These are phyloP conservation scores for Camelina sativa DNA, from an alignment of 345 rosid genomes.

Conservation along the genomic window DNA sequence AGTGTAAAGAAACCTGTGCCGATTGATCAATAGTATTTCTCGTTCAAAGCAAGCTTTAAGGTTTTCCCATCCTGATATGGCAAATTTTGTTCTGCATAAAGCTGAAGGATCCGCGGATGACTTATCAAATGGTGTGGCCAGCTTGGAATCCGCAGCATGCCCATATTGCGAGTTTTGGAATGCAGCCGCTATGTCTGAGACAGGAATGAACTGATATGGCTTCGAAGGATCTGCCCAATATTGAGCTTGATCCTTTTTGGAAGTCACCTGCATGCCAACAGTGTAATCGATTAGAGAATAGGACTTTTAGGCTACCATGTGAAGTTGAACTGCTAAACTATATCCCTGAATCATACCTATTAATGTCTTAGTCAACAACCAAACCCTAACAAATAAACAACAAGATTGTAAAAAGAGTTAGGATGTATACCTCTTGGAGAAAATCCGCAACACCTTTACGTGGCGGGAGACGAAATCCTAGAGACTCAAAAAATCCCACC, in stretches of 20 bases:
- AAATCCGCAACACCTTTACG: constrained; percentile 95
- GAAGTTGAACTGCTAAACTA: not conserved
- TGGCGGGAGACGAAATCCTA: constrained; percentile 81
- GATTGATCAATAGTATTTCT: constrained; percentile 65
- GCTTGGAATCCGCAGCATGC: constrained; percentile 51
- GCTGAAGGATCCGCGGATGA: constrained; percentile 61
- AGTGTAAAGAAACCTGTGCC: constrained; percentile 77
- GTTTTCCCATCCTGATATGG: constrained; percentile 78
- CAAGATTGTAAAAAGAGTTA: constrained; percentile 3
- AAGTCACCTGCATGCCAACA: constrained; percentile 69
- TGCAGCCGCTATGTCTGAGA: constrained; percentile 71
- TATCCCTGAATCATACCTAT: not conserved
- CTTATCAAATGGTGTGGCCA: constrained; percentile 58
- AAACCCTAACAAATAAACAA: not conserved
- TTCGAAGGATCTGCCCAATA: constrained; percentile 87
- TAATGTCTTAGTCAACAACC: not conserved
- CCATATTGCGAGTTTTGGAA: constrained; percentile 71
- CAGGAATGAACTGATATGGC: constrained; percentile 67
- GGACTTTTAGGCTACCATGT: not conserved
- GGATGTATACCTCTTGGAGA: constrained; percentile 81
- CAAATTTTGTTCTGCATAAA: constrained; percentile 66
- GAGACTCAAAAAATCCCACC: constrained; percentile 77
- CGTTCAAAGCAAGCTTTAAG: constrained; percentile 66
- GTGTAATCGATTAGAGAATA: not conserved
- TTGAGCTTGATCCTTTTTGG: constrained; percentile 93